Percentiles rank a stretch among this genome's conserved stretches.
Evolutionary conservation across 2,329 filamentous ascomycete genomes (phyloP).

Genomic region (Ceratocystis diversiconidia): DNA sequence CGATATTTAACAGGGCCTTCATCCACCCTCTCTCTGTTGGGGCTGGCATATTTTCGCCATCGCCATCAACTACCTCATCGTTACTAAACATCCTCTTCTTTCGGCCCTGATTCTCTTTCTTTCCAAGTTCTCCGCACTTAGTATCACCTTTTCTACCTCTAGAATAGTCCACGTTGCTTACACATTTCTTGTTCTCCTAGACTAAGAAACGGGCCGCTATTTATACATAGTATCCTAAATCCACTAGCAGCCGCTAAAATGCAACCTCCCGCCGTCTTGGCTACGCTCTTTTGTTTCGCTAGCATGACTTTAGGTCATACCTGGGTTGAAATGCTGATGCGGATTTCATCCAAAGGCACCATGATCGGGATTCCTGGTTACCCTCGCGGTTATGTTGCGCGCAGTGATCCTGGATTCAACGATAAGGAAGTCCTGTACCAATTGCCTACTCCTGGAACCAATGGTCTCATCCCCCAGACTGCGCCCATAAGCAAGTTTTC

Average conservation of each 20-base stretch:
- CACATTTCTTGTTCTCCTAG: background rate
- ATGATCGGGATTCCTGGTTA: slow-evolving; percentile 60
- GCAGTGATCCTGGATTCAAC: slow-evolving; percentile 39
- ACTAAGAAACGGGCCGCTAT: background rate
- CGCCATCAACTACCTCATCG: background rate
- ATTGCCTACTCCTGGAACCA: slow-evolving; percentile 40
- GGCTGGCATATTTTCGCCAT: background rate
- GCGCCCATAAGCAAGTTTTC: slow-evolving; percentile 50
- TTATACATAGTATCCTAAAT: background rate
- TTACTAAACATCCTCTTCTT: background rate
- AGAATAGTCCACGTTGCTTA: background rate
- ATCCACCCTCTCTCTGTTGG: background rate
- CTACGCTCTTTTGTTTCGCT: slow-evolving; percentile 2
- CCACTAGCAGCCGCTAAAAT: background rate
- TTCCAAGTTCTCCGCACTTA: background rate
- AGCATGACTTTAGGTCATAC: slow-evolving; percentile 43
- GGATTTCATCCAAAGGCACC: slow-evolving; percentile 58
- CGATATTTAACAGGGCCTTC: background rate
- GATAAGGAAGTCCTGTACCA: slow-evolving; percentile 49
- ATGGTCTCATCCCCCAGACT: slow-evolving; percentile 33
- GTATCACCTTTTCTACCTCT: background rate
- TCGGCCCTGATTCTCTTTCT: background rate
- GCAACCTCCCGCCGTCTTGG: background rate
- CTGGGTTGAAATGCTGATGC: slow-evolving; percentile 67
- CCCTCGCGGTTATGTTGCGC: slow-evolving; percentile 53